These are phyloP conservation scores for Botrytis sinoallii DNA, from an alignment of 2,329 filamentous ascomycete genomes.

Conservation along the genomic window DNA sequence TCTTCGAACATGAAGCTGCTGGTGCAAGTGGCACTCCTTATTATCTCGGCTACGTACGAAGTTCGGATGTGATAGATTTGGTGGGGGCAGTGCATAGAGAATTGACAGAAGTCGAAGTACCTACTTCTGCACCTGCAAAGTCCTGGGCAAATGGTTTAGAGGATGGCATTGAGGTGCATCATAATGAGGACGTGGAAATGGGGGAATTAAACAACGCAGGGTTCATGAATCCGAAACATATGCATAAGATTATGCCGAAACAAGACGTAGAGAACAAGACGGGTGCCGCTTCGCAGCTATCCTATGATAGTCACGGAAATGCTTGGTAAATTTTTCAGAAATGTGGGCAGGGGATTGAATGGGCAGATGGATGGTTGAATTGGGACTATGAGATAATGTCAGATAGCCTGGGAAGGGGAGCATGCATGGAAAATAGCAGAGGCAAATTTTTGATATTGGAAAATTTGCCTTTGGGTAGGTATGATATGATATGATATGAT, in stretches of 20 bases:
- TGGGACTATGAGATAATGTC: background rate
- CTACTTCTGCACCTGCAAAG: slow-evolving; percentile 9
- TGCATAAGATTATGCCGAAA: slow-evolving; percentile 27
- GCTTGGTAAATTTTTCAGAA: background rate
- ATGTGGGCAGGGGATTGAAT: background rate
- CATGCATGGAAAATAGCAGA: background rate
- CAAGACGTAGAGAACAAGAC: slow-evolving; percentile 11
- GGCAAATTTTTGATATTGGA: background rate
- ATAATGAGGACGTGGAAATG: slow-evolving; percentile 19
- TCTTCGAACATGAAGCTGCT: slow-evolving; percentile 64
- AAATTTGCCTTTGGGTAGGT: background rate
- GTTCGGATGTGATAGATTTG: slow-evolving; percentile 57
- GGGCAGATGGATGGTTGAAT: background rate
- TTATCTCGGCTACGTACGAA: slow-evolving; percentile 78
- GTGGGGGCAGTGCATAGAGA: slow-evolving; percentile 56
- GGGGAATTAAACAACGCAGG: slow-evolving; percentile 25
- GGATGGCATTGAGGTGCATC: slow-evolving; percentile 18
- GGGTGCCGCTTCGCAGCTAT: background rate
- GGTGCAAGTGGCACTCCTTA: slow-evolving; percentile 70
- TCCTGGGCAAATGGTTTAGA: slow-evolving; percentile 15
- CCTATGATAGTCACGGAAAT: slow-evolving; percentile 23
- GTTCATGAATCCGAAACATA: slow-evolving; percentile 27
- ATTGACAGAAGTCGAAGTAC: slow-evolving; percentile 26
- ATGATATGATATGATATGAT: slow-evolving; percentile 4
- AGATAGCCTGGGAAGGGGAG: background rate